Base-by-base conservation (phyloP, 495 filamentous ascomycete genomes). In the Talaromyces liani region DNA sequence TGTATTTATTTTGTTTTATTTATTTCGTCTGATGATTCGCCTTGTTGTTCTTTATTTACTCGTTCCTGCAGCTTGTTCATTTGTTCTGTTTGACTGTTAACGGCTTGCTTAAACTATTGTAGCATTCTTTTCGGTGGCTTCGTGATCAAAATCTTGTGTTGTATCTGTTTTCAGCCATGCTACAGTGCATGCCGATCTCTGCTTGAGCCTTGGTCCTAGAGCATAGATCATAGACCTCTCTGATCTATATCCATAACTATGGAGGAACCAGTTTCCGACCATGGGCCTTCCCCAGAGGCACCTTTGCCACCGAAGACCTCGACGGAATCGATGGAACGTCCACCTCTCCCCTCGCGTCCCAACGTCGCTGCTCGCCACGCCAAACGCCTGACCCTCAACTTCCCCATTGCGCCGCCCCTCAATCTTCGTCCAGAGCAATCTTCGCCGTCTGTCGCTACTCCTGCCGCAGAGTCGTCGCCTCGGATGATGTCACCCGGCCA, bases 371-470 rank as follows among this genome's bases (percentile, higher is more conserved):
- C 87, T 16, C 82, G 86, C 60, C 84, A 84, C 72, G 78, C 84
- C 56, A 91, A 93, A 72, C 85, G 91, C 60, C 77, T 93, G 31
- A 93, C 91, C n/a, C 75, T 93, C 62, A 91, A 87, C 56, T 87
- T 95, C 66, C 91, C 89, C 47, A 87, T 93, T 69, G 77, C 74
- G 63, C 66, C 72, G 56, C 72, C 72, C 27, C 62, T 75, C 67
- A 58, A 66, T 63, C 47, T 68, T 75, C 63, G 72, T 74, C 60
- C 51, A 70, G 47, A 67, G 45, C 57, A 66, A 25, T 51, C 29
- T 0, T 64, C 73, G 47, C 63, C 75, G 36, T 77, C 79, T 8
- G 47, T 62, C 60, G 75, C 72, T 69, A 78, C 77, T 61, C 73
- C 79, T 8, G 65, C 65, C 53, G 72, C 72, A 20, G 75, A 77